Base-by-base conservation (phyloP, 305 asterid species). In the Fraxinus greggii region DNA sequence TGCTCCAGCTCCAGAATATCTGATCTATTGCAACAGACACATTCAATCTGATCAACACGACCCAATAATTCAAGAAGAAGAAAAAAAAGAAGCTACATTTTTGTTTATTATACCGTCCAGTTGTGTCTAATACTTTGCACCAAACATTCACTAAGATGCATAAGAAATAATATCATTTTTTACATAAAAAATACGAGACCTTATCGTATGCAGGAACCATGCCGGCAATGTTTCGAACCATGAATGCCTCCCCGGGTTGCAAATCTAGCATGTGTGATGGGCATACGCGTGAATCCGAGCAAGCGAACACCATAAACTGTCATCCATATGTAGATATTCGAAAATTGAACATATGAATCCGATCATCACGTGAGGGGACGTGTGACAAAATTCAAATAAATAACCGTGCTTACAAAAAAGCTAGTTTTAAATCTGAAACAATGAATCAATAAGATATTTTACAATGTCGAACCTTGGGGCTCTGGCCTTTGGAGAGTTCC, bases 211-310 rank as follows among this genome's bases (percentile, higher is more conserved):
- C 82, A 77, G 99, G 98, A 84, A 96, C 99, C 89, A 96, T 84
- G 90, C 91, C 93, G 61, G 99, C 99, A 38, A 96, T 84, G 90
- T 90, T 96, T 1, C 98, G 87, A 86, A 96, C 92, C 78, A 92
- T 42, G 83, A 96, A 96, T 1, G 98, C 98, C 84, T 96, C 99
- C 24, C 99, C 99, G 0, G 99, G 99, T 7, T 92, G 92, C 61
- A 96, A 86, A 85, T 91, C 88, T 74, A 96, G 83, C 80, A 91
- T 89, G 78, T 93, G 97, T 36, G 99, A 96, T 5, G 99, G 98
- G 72, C 98, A 94, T 78, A 96, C 99, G 33, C 99, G 93, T 0
- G 99, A 96, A 84, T 94, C 99, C 10, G 98, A 89, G 84, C 99
- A 96, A 0, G 98, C 97, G 31, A 96, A 91, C 74, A 96, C 88